These are phyloP conservation scores for Cyberlindnera sargentensis DNA, from an alignment of 805 yeast genomes.

Conservation along the genomic window DNA sequence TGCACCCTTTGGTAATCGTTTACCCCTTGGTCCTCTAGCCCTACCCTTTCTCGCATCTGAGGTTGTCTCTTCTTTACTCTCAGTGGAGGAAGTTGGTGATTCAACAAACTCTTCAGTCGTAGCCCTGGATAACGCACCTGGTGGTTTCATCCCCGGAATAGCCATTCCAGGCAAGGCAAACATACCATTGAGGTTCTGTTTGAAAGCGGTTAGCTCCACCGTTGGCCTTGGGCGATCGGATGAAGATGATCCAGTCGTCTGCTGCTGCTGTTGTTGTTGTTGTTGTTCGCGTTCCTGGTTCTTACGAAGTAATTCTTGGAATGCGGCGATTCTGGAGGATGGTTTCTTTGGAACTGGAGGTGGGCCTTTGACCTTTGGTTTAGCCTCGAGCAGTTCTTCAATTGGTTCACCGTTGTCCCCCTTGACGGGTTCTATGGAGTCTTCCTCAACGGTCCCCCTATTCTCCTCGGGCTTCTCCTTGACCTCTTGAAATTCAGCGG, in stretches of 20 bases:
- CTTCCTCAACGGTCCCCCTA: no score
- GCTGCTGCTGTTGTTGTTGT: slow-evolving; percentile 47
- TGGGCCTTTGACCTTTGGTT: slow-evolving; percentile 31
- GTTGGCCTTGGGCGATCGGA: not conserved
- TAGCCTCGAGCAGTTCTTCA: not conserved
- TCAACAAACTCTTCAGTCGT: slow-evolving; percentile 1
- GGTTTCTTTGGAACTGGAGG: slow-evolving; percentile 75
- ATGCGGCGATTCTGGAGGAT: slow-evolving; percentile 73
- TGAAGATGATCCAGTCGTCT: slow-evolving; percentile 24
- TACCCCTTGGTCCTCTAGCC: slow-evolving; percentile 69
- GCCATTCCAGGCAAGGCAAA: slow-evolving; percentile 51
- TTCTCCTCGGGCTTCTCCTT: not conserved
- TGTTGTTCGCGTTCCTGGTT: slow-evolving; percentile 48
- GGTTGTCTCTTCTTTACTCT: slow-evolving; percentile 7
- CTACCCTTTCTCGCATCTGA: slow-evolving; percentile 41
- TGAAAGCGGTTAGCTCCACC: slow-evolving; percentile 31
- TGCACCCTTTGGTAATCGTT: slow-evolving; percentile 56
- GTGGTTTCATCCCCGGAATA: slow-evolving; percentile 24
- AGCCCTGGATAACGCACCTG: slow-evolving; percentile 10
- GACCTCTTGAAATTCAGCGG: not conserved
- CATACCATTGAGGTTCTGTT: slow-evolving; percentile 53
- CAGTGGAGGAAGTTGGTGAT: slow-evolving; percentile 1
- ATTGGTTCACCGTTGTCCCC: not conserved
- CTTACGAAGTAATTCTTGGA: slow-evolving; percentile 64
- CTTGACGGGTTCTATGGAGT: no score